Evolutionary conservation across 2,329 filamentous ascomycete genomes (phyloP), one percentile per base, ranked within the genome.

Genomic region (Pseudocercospora fuligena): DNA sequence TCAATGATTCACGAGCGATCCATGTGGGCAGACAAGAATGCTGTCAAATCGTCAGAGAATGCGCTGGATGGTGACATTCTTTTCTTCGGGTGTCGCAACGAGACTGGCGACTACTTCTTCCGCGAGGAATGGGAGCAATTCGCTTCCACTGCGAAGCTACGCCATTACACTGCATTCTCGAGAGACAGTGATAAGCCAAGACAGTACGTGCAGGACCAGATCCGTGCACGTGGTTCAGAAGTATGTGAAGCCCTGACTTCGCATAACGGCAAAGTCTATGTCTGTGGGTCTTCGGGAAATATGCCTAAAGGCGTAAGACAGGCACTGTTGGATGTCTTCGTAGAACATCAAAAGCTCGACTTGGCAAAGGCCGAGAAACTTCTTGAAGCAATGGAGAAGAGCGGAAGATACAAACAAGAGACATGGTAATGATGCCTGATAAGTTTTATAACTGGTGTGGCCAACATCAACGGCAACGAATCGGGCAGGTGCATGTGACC

Each of bases 31-130:
- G 68, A 78, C 5, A 19, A 29, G 12, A 54, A 16, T 7, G 11
- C 46, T 7, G 7, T 25, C 0, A 66, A 33, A 33, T 43, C 4
- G 61, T 16, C 60, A 16, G 67, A 66, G 2, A 65, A 66, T n/a
- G 19, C 65, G 5, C 65, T 76, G 2, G 60, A 69, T 12, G 71
- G 71, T 65, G 76, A 84, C 2, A 73, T 92, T 0, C 83, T 99
- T 1, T 90, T 98, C 78, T 98, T 93, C 71, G 95, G 95, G 11
- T 93, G 92, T 70, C 89, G 95, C 33, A 96, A 92, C 73, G 80
- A 83, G 11, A 73, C 81, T 0, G 87, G 90, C 0, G 95, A 99
- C 77, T 97, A 88, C 79, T 94, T 93, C 80, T 99, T 95, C 77
- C 79, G 83, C 5, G 78, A 89, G 0, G 94, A 98, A 69, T 97